Conservation (phyloP, 2,329 filamentous ascomycete species). For the Xylariales sp. region DNA sequence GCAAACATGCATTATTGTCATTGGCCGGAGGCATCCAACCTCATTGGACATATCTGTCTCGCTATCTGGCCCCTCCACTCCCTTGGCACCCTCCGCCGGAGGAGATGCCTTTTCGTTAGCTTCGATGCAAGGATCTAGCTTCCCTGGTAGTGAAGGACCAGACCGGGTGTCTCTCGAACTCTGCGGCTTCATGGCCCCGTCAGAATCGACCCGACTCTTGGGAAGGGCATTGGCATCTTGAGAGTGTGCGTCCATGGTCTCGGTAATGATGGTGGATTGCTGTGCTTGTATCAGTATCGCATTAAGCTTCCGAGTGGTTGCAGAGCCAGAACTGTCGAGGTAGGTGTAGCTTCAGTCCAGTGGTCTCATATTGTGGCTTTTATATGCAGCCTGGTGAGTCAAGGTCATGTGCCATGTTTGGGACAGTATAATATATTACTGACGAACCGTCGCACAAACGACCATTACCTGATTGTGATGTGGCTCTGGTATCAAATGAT, state of each 20-base stretch:
- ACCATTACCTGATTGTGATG: conserved; percentile 10
- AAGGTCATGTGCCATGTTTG: conserved; percentile 25
- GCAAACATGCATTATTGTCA: neutral
- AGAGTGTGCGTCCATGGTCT: conserved; percentile 17
- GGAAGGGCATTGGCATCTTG: conserved; percentile 2
- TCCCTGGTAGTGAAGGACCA: neutral
- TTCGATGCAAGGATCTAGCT: neutral
- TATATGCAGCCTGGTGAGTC: conserved; percentile 30
- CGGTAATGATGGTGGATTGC: neutral
- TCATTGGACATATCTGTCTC: conserved; percentile 19
- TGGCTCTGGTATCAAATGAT: neutral
- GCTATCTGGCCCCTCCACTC: neutral
- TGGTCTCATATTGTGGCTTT: conserved; percentile 29
- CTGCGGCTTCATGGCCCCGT: neutral
- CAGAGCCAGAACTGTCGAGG: neutral
- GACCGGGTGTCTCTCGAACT: neutral
- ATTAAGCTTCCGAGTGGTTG: neutral
- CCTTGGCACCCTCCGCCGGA: conserved; percentile 6
- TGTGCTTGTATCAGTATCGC: neutral
- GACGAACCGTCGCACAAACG: conserved; percentile 14
- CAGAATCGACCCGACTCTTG: conserved; percentile 1
- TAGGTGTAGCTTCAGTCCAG: neutral
- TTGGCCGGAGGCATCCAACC: conserved; percentile 24
- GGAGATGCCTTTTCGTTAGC: neutral
- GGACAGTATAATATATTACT: conserved; percentile 2